These are phyloP conservation scores for Mayamaea pseudoterrestris DNA, from an alignment of 108 stramenopile species.

Conservation along the genomic window DNA sequence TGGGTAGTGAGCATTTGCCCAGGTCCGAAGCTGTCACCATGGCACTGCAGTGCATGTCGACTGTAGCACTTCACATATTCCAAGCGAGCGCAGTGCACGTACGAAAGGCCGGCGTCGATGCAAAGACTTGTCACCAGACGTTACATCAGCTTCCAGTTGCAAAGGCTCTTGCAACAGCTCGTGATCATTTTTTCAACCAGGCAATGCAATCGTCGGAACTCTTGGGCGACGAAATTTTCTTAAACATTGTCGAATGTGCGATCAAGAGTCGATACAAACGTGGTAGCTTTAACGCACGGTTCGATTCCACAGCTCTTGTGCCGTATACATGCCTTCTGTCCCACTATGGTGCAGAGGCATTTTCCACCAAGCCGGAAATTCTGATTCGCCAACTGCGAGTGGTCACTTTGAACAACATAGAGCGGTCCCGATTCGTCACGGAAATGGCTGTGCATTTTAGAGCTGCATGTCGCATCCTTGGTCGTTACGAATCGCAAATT, in stretches of 20 bases:
- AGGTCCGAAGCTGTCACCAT: no score
- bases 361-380: slow-evolving; percentile 14
- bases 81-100: no score
- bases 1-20: no score
- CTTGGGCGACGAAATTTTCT: slow-evolving; percentile 35
- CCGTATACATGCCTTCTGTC: slow-evolving; percentile 12
- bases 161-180: no score
- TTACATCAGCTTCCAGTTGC: no score
- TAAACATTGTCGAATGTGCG: slow-evolving; percentile 26
- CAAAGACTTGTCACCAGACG: no score
- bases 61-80: no score
- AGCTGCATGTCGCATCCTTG: slow-evolving; percentile 32
- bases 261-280: slow-evolving; percentile 23
- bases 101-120: no score
- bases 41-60: no score
- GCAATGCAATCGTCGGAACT: slow-evolving; percentile 27
- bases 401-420: slow-evolving; percentile 25
- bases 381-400: slow-evolving; percentile 27
- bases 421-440: slow-evolving; percentile 37
- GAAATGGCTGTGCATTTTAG: slow-evolving; percentile 45
- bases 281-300: not conserved
- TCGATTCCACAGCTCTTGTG: slow-evolving; percentile 2
- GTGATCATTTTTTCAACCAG: slow-evolving; percentile 3
- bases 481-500: slow-evolving; percentile 5
- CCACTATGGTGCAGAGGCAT: slow-evolving; percentile 9